Evolutionary conservation across 2,329 filamentous ascomycete species (phyloP), one percentile per base, ranked within the genome.

Genomic region (Cladosporium oxysporum): DNA sequence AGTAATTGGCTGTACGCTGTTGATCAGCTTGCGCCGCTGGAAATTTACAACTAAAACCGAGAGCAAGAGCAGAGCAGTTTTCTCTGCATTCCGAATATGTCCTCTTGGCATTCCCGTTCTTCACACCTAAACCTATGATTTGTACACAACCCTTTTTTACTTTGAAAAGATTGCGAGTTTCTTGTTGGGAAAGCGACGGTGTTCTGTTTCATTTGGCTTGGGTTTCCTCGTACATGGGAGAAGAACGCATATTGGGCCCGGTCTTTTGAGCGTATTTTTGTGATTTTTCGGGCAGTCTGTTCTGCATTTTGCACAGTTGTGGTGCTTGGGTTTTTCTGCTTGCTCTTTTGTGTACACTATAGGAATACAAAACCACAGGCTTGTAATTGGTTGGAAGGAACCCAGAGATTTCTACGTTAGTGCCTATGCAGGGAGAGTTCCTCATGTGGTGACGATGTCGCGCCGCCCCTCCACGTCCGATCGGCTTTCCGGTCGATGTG

Each of bases 1-100:
- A 92, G 93, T 65, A 96, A 97, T 76, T 99, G 95, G 95, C 86
- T 97, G 69, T 98, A 97, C 80, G 92, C 94, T 75, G 92, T 98
- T 65, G 95, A 99, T 78, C 90, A 96, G 78, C 90, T 99, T 76
- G 96, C 95, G 73, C 95, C 95, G 65, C 83, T 99, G 79, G 93
- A 97, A 81, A 98, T 99, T 74, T 99, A 99, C 68, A 74, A 76
- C 62, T 76, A 66, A 61, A 53, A 8, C 14, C n/a, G 37, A 44
- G 37, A n/a, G 16, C 29, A 37, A 37, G 6, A 10, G 16, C 31
- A 41, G 11, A 26, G 21, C 47, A 50, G 4, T 50, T 50, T 26
- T 8, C 47, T 18, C 5, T 41, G 35, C 12, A 16, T 8, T 23
- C 7, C 21, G 14, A 55, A 5, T 31, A 31, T 26, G 49, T 8